Conservation (phyloP, 768 basidiomycete species). For the Galerina marginata region DNA sequence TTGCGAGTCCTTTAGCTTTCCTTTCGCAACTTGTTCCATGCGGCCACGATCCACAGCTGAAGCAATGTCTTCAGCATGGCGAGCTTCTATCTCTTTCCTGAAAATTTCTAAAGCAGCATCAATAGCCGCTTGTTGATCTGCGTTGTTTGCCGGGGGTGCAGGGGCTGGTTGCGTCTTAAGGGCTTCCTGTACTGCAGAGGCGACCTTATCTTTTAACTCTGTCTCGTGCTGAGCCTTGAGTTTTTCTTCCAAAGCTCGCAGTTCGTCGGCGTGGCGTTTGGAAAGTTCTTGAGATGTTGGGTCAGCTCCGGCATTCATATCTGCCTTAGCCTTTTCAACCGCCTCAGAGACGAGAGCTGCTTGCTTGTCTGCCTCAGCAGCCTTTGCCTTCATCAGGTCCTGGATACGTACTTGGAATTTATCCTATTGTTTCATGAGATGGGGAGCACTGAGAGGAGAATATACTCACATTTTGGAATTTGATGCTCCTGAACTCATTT, state of each 20-base stretch:
- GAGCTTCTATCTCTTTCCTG: constrained; percentile 50
- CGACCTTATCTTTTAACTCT: constrained; percentile 49
- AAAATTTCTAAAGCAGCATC: constrained; percentile 57
- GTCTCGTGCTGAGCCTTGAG: constrained; percentile 57
- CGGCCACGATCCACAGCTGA: constrained; percentile 74
- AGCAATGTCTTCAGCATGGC: constrained; percentile 60
- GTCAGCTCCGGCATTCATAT: constrained; percentile 36
- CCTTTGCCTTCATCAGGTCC: constrained; percentile 57
- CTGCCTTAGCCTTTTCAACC: constrained; percentile 58
- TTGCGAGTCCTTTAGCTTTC: constrained; percentile 74
- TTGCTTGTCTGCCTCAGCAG: constrained; percentile 52
- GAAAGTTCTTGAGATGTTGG: constrained; percentile 36
- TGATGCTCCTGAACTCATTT: constrained; percentile 49
- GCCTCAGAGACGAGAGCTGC: constrained; percentile 60
- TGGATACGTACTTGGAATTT: constrained; percentile 62
- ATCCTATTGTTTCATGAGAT: constrained; percentile 46
- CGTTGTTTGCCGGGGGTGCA: constrained; percentile 18
- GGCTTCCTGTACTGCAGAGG: constrained; percentile 47
- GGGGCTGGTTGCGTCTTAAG: constrained; percentile 36
- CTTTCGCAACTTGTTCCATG: constrained; percentile 63
- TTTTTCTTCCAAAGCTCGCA: constrained; percentile 58
- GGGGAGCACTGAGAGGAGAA: background rate
- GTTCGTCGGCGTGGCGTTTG: constrained; percentile 64
- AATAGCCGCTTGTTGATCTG: constrained; percentile 42
- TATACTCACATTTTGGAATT: constrained; percentile 44